Evolutionary conservation across 2,329 filamentous ascomycete genomes (phyloP).

Genomic region (Leptographium galeiforme): DNA sequence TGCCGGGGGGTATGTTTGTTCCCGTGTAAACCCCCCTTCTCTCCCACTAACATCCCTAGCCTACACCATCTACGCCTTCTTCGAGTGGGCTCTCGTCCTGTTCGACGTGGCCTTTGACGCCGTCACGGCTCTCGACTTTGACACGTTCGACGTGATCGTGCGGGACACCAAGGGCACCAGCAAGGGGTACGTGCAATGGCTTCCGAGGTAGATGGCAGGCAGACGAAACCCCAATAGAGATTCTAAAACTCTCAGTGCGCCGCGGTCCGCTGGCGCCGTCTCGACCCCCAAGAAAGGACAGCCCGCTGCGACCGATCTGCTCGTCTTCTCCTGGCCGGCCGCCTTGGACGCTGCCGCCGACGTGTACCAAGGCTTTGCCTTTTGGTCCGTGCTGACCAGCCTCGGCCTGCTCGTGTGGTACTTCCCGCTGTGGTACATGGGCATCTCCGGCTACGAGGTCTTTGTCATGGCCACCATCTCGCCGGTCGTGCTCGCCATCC

Average conservation of each 20-base stretch:
- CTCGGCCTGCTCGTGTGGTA: slow-evolving; percentile 89
- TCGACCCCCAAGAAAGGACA: slow-evolving; percentile 12
- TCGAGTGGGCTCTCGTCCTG: slow-evolving; percentile 90
- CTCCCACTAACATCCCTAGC: slow-evolving; percentile 38
- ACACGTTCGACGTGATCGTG: slow-evolving; percentile 73
- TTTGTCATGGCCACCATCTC: slow-evolving; percentile 75
- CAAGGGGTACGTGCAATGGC: slow-evolving; percentile 97
- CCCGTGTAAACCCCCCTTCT: neutral
- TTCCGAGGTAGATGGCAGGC: slow-evolving; percentile 58
- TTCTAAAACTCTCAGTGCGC: slow-evolving; percentile 36
- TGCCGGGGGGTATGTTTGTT: slow-evolving; percentile 62
- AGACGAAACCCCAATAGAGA: neutral
- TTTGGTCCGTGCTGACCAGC: slow-evolving; percentile 90
- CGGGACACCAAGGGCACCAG: slow-evolving; percentile 80
- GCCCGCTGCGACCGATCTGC: slow-evolving; percentile 27
- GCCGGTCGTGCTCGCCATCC: slow-evolving; percentile 64
- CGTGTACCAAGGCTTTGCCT: slow-evolving; percentile 87
- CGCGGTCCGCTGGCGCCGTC: slow-evolving; percentile 30
- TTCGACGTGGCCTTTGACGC: slow-evolving; percentile 96
- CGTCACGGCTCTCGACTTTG: slow-evolving; percentile 84
- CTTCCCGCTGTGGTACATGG: slow-evolving; percentile 98
- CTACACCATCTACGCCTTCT: slow-evolving; percentile 95
- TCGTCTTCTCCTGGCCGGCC: slow-evolving; percentile 59
- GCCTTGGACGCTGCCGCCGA: slow-evolving; percentile 73
- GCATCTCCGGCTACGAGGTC: slow-evolving; percentile 89